phyloP scores from a whole-genome alignment of 176 grass and related monocot species.

The Metroxylon sagu region DNA sequence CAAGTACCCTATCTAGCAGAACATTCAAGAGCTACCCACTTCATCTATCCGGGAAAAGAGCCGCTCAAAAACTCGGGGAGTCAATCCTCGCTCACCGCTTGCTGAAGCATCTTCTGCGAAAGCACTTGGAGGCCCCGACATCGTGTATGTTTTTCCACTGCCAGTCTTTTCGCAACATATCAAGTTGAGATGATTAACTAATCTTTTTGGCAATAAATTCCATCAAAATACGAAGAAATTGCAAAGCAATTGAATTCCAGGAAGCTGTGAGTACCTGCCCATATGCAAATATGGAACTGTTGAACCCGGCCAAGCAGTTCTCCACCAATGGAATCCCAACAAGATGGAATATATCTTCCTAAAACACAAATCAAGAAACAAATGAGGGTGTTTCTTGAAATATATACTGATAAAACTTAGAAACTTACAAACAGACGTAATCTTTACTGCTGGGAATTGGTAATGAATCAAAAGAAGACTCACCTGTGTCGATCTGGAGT shows the following conservation, averaged over 20 bases:
- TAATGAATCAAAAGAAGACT: neutral
- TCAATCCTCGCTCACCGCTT: conserved; percentile 60
- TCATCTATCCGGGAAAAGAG: conserved; percentile 89
- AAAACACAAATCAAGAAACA: conserved; percentile 3
- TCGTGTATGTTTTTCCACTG: conserved; percentile 97
- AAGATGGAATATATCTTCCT: conserved; percentile 86
- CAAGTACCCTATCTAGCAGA: conserved; percentile 9
- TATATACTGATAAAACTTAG: too few species aligned
- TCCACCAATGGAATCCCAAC: conserved; percentile 81
- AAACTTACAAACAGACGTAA: too few species aligned
- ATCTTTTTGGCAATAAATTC: too few species aligned
- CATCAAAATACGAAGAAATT: too few species aligned
- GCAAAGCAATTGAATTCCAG: too few species aligned
- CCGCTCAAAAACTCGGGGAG: conserved; percentile 92
- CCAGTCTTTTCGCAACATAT: conserved; percentile 58
- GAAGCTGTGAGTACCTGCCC: conserved; percentile 55
- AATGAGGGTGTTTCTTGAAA: too few species aligned
- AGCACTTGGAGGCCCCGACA: conserved; percentile 84
- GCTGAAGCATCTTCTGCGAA: conserved; percentile 51
- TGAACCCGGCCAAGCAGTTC: conserved; percentile 91
- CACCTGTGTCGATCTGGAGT: conserved; percentile 17
- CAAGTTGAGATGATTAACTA: conserved; percentile 7
- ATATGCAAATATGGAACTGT: conserved; percentile 99
- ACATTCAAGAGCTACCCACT: conserved; percentile 28
- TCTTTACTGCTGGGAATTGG: too few species aligned